Base-by-base conservation (phyloP, 2,329 filamentous ascomycete genomes). In the Pseudogymnoascus verrucosus region DNA sequence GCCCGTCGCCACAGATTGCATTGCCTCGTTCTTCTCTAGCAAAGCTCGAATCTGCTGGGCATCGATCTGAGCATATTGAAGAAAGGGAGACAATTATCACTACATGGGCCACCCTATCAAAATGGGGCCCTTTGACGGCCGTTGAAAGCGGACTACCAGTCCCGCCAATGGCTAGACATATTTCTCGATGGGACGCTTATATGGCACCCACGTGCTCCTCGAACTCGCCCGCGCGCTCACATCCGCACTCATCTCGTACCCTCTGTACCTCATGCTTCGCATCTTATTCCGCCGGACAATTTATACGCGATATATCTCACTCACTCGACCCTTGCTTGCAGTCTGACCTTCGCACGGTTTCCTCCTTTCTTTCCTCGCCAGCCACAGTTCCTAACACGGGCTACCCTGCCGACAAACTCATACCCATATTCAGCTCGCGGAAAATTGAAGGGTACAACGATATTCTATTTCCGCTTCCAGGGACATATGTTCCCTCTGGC, bases 381-480 rank as follows among this genome's bases (percentile, higher is more conserved):
- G 75, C 76, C 3, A 74, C 75, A 28, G 74, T 79, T 62, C 37
- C 19, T 19, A 44, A 36, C 23, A 34, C 31, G 5, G 59, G 59
- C 1, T 71, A 75, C 12, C 75, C 76, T 23, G 78, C 79, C 11
- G 77, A 76, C 37, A 76, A 76, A 16, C 74, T 84, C 7, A 74
- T 83, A 19, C 83, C 83, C 2, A 76, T 86, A 26, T 85, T 85
- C 70, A 79, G 82, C 66, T 82, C 84, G 67, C 81, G 78, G 65
- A 83, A 82, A 60, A 75, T 81, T 23, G 78, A 78, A 54, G 79
- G 80, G 44, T 84, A 84, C 69, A 78, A 78, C 40, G 83, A 86
- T 63, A 82, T 80, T n/a, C 65, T 79, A 21, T 73, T 78, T 36
- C 78, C 78, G 0, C 74, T 72, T 42, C 75, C 76, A 6, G 76